Evolutionary conservation across 2,329 filamentous ascomycete genomes (phyloP), one percentile per base, ranked within the genome.

Genomic region (Neonectria faginata): DNA sequence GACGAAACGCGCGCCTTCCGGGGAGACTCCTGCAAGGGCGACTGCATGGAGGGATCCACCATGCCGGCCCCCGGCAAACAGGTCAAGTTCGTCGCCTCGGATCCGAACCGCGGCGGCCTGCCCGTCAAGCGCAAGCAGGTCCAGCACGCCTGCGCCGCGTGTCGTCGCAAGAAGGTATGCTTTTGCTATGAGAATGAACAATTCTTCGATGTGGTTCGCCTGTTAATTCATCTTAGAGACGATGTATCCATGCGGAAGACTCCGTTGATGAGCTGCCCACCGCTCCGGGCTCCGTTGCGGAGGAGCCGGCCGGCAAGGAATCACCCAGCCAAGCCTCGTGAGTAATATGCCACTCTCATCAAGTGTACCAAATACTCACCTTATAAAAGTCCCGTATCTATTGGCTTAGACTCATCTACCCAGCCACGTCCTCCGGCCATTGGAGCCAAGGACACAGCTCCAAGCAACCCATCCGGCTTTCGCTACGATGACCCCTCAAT

Each of bases 71-170:
- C 60, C 12, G 68, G 69, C 39, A 74, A 73, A 54, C 72, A 77
- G 60, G 85, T 88, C 75, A 87, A 84, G 71, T 89, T 89, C 73
- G 83, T 89, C 62, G 85, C 82, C 57, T 84, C 85, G 12, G 85
- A 88, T 74, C 79, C 80, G 6, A 79, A 79, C 25, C 74, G 79
- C 16, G 79, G 79, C 51, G 86, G 86, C 18, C 76, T 88, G 62
- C 86, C 86, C 5, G 79, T 86, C 59, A 89, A 89, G 77, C 79
- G 87, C 55, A 86, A 86, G 67, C 87, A 89, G 71, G 85, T 88
- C 22, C 82, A 83, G 62, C 86, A 88, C 31, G 87, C 87, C 5
- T 89, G 87, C 66, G 79, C 81, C 0, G 76, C 79, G 2, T 89
- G 87, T 68, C 83, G 87, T 5, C 83, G 82, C 53, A 84, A 84